Base-by-base conservation (phyloP, 441 rosid genomes). In the Populus hybrid region DNA sequence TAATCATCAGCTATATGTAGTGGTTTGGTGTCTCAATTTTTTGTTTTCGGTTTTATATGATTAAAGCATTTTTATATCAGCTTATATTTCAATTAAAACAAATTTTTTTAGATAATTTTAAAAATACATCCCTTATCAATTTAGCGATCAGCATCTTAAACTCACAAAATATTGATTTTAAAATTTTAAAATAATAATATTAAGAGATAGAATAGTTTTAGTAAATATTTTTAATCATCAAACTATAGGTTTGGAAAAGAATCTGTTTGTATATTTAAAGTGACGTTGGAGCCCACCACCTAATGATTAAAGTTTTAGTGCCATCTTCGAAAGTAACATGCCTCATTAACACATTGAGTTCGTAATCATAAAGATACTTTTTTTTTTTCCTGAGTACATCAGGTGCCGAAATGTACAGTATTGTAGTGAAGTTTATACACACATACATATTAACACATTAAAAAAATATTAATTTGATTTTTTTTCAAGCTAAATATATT, bases 1-100 rank as follows among this genome's bases (percentile, higher is more conserved):
- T 50, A 16, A 75, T 30, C 75, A 77, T 78, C 50, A 40, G 68
- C 75, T 77, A 76, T 84, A 32, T 82, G 78, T 74, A 85, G 84
- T 42, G 79, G 80, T 34, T 12, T 66, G 68, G 71, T 38, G 75
- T 30, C 32, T 46, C 18, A 46, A 0, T 46, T 46, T 46, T 46
- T 14, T 14, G 57, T 46, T 46, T 46, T 14, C 57, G 57, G 57
- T 46, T 46, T 46, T 46, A 46, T 46, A 46, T 4, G 57, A 46
- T 12, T 14, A 46, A 46, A 46, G 18, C 57, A 46, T 46, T 46
- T 46, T 46, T 46, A 14, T 46, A 46, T 14, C 57, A 14, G 6
- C 57, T 46, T 46, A 46, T 46, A 46, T 46, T 46, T 46, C 18
- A 46, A 46, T 46, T 7, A 35, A 35, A 35, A 35, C 38, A 35